Percentiles rank a stretch among this genome's conserved stretches.
These are phyloP conservation scores for Neurospora tetraspora DNA, from an alignment of 495 filamentous ascomycete genomes.

Conservation along the genomic window DNA sequence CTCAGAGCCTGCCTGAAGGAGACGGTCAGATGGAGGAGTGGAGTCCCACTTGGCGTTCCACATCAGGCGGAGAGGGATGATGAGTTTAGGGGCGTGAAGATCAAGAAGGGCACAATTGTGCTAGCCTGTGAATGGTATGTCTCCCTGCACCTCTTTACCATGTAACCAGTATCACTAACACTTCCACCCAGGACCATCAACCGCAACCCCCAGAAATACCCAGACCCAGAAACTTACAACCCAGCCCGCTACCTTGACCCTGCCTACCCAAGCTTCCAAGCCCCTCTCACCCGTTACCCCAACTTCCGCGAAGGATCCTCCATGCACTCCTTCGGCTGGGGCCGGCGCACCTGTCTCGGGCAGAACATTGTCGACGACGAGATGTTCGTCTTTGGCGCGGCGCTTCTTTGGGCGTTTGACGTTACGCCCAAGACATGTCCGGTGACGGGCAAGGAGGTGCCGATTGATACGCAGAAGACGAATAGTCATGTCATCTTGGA, in stretches of 20 bases:
- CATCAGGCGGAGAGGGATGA: slow-evolving; percentile 42
- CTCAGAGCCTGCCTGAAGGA: slow-evolving; percentile 52
- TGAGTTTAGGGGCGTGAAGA: slow-evolving; percentile 38
- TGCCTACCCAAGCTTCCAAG: slow-evolving; percentile 44
- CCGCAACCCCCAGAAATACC: slow-evolving; percentile 36
- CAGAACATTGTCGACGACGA: slow-evolving; percentile 53
- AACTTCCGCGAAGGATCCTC: slow-evolving; percentile 40
- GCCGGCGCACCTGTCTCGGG: slow-evolving; percentile 52
- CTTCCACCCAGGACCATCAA: slow-evolving; percentile 34
- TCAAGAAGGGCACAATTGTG: slow-evolving; percentile 41
- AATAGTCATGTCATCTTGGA: slow-evolving; percentile 41
- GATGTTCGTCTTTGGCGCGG: slow-evolving; percentile 41
- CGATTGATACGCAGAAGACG: slow-evolving; percentile 41
- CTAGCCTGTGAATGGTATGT: slow-evolving; percentile 46
- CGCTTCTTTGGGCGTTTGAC: slow-evolving; percentile 40
- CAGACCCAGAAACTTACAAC: slow-evolving; percentile 44
- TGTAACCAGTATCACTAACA: not conserved
- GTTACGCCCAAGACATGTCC: slow-evolving; percentile 29
- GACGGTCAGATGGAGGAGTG: slow-evolving; percentile 50
- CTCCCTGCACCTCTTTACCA: not conserved
- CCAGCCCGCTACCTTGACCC: slow-evolving; percentile 45
- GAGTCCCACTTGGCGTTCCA: slow-evolving; percentile 40
- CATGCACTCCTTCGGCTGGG: slow-evolving; percentile 52
- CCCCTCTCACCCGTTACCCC: slow-evolving; percentile 39
- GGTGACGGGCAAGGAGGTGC: slow-evolving; percentile 28